Evolutionary conservation across 2,329 filamentous ascomycete species (phyloP), one percentile per base, ranked within the genome.

Genomic region (Metarhizium robertsii): DNA sequence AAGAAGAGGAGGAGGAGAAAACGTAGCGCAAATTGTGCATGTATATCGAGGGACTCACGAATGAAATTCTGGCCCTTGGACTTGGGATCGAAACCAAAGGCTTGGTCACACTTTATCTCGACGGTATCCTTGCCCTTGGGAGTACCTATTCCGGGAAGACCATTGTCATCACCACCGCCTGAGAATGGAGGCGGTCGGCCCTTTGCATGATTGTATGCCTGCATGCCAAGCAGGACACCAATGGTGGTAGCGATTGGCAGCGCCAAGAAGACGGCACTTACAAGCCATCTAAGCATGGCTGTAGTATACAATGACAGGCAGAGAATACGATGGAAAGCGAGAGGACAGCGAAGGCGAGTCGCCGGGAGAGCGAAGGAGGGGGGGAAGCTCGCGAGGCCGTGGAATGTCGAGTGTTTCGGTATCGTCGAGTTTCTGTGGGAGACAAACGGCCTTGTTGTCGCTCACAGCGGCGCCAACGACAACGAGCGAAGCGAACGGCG

Each of bases 231-330:
- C 29, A 81, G 66, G 47, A 79, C 67, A 50, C 76, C 78, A 34
- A 80, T 60, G 10, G 76, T 78, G 54, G 73, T 70, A 56, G 71
- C 77, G 56, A 80, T 72, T 43, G 75, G 79, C 57, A 81, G 66
- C 59, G 73, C 73, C 58, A 81, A 61, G 52, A 81, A 71, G 61
- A 69, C 69, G 53, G 75, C 70, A 66, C 78, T 81, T 66, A 80
- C 70, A 56, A 80, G 63, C 64, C 76, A 74, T 59, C 68, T 64
- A 54, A 73, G 59, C 73, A 76, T 75, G 61, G 60, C 60, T 53
- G 52, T 56, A 6, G 7, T 49, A 13, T 49, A 14, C 3, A 25
- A 25, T 59, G 53, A 20, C 50, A 36, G 11, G 47, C 13, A 34
- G 20, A 36, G 30, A 40, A 13, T 8, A 4, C 42, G 18, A 20